A percentile compares a stretch with the other conserved stretches of the same genome.
Conservation (phyloP, 2,329 filamentous ascomycete genomes). For the Fusarium tjaetaba region DNA sequence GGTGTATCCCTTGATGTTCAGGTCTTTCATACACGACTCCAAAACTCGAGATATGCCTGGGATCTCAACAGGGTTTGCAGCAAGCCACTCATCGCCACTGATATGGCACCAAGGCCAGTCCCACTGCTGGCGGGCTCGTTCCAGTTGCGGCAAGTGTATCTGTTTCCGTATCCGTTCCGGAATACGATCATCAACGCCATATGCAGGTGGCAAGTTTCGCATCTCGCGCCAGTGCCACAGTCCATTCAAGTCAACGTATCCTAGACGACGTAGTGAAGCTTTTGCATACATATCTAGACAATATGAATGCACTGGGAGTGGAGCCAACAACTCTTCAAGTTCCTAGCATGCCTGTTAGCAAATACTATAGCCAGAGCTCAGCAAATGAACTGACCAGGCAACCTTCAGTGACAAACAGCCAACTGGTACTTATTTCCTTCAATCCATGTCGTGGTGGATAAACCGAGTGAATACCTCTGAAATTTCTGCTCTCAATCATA, state of each 20-base stretch:
- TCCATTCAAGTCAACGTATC: neutral
- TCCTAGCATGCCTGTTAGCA: neutral
- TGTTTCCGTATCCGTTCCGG: neutral
- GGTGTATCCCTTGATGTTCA: accelerated
- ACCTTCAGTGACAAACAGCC: neutral
- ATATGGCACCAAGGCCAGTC: neutral
- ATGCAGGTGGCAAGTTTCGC: neutral
- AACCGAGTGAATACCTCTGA: neutral
- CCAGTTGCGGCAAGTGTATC: neutral
- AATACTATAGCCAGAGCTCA: too few relatives aligned
- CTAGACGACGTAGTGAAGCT: accelerated
- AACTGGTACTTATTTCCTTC: neutral
- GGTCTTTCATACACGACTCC: neutral
- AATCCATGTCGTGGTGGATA: neutral
- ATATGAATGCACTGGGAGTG: neutral
- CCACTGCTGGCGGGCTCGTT: neutral
- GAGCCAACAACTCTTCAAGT: neutral
- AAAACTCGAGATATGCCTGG: neutral
- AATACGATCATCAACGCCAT: neutral
- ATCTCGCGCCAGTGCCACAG: constrained; percentile 11
- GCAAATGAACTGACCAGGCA: neutral
- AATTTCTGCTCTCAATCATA: neutral
- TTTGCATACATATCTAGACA: constrained; percentile 7
- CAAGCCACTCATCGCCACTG: neutral
- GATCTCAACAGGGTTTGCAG: neutral